phyloP scores from a whole-genome alignment of 2,329 filamentous ascomycete genomes.

The Didymella arachidicola region DNA sequence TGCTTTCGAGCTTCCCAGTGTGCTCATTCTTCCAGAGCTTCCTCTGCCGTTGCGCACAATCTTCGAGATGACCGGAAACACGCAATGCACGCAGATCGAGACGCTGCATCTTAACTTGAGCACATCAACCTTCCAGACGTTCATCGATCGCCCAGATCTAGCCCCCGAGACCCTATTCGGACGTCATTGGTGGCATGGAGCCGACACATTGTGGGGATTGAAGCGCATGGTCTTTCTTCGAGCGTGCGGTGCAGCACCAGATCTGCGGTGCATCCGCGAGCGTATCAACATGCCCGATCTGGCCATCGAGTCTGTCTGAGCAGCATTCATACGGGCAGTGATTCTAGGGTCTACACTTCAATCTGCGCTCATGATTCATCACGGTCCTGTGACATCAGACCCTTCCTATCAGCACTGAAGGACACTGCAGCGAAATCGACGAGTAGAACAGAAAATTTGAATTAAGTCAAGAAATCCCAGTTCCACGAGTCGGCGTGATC shows the following conservation, averaged over 20 bases:
- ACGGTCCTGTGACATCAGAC: too few species aligned
- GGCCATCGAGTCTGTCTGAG: background rate
- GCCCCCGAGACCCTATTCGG: background rate
- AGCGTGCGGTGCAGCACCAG: background rate
- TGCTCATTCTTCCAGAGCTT: background rate
- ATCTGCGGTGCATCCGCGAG: background rate
- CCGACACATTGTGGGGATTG: background rate
- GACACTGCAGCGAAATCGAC: too few species aligned
- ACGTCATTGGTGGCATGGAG: background rate
- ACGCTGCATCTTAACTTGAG: background rate
- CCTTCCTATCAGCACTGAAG: background rate
- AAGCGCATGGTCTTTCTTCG: background rate
- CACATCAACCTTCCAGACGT: background rate
- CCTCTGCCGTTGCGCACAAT: background rate
- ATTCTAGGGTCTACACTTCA: background rate
- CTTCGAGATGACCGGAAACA: background rate
- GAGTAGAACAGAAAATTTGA: too few species aligned
- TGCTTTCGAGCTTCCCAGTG: background rate
- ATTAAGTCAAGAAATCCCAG: too few species aligned
- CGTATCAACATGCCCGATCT: background rate
- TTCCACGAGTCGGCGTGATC: too few species aligned
- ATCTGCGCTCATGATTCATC: background rate
- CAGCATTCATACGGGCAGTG: background rate
- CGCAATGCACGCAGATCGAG: background rate
- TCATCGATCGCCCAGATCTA: background rate